These are phyloP conservation scores for Pilaira anomala DNA, from an alignment of 192 early-diverging fungal genomes.

Conservation along the genomic window DNA sequence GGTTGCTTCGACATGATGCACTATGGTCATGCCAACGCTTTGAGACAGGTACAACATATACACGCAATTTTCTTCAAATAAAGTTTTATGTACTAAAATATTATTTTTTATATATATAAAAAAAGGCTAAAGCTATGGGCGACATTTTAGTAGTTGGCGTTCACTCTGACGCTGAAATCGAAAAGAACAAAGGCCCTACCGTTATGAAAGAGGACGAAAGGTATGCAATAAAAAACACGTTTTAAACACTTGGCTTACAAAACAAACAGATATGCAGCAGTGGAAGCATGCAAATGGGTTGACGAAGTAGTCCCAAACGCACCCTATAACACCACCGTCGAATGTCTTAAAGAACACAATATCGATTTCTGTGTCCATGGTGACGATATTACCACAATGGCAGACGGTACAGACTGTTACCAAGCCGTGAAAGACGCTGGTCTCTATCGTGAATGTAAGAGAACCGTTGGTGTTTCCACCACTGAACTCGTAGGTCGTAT, in stretches of 20 bases:
- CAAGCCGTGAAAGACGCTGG: conserved; percentile 93
- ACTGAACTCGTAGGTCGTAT: conserved; percentile 97
- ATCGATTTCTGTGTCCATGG: conserved; percentile 97
- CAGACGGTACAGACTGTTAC: conserved; percentile 97
- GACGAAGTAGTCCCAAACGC: conserved; percentile 91
- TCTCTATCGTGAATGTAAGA: conserved; percentile 92
- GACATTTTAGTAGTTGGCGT: conserved; percentile 94
- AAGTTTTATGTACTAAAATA: not conserved
- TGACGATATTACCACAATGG: conserved; percentile 95
- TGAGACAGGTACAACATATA: conserved; percentile 71
- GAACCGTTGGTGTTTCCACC: conserved; percentile 92
- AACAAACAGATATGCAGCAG: conserved; percentile 89
- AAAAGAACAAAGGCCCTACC: conserved; percentile 92
- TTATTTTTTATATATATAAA: not conserved
- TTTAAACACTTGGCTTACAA: conserved; percentile 40
- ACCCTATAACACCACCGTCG: conserved; percentile 88
- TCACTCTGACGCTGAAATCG: conserved; percentile 91
- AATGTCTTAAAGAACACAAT: conserved; percentile 79
- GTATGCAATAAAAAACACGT: conserved; percentile 29
- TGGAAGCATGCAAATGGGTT: conserved; percentile 96
- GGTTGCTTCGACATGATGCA: conserved; percentile 98
- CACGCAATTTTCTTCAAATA: not conserved
- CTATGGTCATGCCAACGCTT: conserved; percentile 94
- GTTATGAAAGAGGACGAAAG: conserved; percentile 96
- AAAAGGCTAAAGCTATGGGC: conserved; percentile 89